These are phyloP conservation scores for Syzygium syzygioides DNA, from an alignment of 441 rosid species.

Conservation along the genomic window DNA sequence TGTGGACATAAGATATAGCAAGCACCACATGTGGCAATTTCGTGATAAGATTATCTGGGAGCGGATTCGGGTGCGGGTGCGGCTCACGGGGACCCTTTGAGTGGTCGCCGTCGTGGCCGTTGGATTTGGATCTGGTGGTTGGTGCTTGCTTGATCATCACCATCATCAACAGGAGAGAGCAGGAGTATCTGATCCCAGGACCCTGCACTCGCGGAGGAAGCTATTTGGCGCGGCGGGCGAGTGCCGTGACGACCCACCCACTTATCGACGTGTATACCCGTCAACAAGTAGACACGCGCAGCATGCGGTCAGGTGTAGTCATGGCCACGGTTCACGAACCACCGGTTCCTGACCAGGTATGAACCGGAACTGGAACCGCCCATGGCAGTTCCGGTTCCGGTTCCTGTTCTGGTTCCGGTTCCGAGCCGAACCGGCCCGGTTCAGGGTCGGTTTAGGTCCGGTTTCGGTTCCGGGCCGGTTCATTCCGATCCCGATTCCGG, in stretches of 20 bases:
- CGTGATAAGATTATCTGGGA: not conserved
- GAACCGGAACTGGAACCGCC: too few species aligned
- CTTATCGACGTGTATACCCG: not conserved
- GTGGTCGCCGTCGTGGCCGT: not conserved
- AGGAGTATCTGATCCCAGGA: not conserved
- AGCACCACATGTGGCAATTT: conserved; percentile 9
- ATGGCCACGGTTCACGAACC: too few species aligned
- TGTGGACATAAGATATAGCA: not conserved
- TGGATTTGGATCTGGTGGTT: not conserved
- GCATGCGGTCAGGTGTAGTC: too few species aligned
- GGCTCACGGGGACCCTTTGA: not conserved
- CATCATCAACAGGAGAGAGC: not conserved
- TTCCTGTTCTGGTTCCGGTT: too few species aligned
- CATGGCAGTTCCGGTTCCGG: too few species aligned
- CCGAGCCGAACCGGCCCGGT: too few species aligned
- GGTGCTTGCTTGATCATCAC: not conserved
- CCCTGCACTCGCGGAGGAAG: not conserved
- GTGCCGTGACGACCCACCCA: not conserved
- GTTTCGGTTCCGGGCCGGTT: too few species aligned
- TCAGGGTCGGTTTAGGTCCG: too few species aligned
- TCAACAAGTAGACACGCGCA: not conserved
- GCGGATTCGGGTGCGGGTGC: not conserved
- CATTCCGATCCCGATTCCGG: too few species aligned
- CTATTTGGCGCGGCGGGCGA: not conserved
- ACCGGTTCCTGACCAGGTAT: too few species aligned